A percentile compares a stretch with the other conserved stretches of the same genome.
phyloP scores from a whole-genome alignment of 129 eudicot species.

The Escallonia rubra region DNA sequence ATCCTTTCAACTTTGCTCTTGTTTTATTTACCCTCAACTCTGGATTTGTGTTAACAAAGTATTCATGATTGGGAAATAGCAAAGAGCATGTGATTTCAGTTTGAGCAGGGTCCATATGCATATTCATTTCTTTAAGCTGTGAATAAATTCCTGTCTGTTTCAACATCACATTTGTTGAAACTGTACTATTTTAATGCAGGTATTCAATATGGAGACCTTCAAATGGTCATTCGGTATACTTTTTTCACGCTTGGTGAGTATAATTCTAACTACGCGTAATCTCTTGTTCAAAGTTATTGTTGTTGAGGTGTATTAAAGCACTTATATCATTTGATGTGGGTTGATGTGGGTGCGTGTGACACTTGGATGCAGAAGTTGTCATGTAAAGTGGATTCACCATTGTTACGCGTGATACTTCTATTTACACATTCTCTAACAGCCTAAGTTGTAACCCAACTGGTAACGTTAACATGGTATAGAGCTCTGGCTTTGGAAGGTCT shows the following conservation, averaged over 20 bases:
- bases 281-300: neutral
- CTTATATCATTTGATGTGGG: neutral
- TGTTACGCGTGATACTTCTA: too few species aligned
- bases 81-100: too few species aligned
- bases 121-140: neutral
- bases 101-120: neutral
- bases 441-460: too few species aligned
- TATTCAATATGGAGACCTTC: conserved; percentile 84
- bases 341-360: neutral
- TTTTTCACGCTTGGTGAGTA: conserved; percentile 90
- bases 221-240: conserved; percentile 98
- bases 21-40: neutral
- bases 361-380: neutral
- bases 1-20: neutral
- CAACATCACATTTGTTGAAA: conserved; percentile 2
- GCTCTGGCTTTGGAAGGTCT: too few species aligned
- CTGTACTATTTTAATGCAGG: conserved; percentile 37
- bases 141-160: neutral
- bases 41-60: neutral
- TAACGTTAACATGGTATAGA: too few species aligned
- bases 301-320: neutral
- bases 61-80: neutral
- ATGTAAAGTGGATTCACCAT: neutral
- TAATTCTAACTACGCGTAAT: neutral
- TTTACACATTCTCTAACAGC: too few species aligned